Conservation (phyloP, 805 yeast species). For the Kodamaea sagamina region DNA sequence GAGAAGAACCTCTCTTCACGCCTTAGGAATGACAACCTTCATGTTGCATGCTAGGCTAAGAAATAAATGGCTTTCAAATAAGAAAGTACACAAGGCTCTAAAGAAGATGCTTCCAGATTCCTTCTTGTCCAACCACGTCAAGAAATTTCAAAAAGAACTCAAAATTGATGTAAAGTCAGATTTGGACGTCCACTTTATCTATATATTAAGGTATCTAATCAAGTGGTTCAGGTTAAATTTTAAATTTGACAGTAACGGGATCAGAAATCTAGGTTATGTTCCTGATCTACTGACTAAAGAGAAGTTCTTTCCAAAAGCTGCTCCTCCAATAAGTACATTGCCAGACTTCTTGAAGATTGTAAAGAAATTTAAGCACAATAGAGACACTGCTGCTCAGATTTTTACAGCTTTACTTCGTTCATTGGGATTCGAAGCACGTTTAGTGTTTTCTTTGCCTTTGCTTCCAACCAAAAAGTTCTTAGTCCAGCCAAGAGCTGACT, state of each 20-base stretch:
- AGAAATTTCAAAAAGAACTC: slow-evolving; percentile 18
- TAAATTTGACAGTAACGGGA: slow-evolving; percentile 31
- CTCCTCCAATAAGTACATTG: slow-evolving; percentile 15
- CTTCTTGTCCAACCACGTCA: slow-evolving; percentile 18
- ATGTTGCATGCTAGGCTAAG: slow-evolving; percentile 23
- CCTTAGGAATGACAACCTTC: slow-evolving; percentile 27
- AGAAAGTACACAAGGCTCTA: slow-evolving; percentile 22
- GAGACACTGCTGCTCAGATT: slow-evolving; percentile 37
- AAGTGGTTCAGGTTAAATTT: slow-evolving; percentile 38
- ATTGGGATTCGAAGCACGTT: slow-evolving; percentile 31
- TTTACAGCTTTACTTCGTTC: slow-evolving; percentile 31
- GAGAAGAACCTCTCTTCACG: slow-evolving; percentile 15
- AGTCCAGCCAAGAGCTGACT: slow-evolving; percentile 27
- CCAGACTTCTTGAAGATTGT: slow-evolving; percentile 17
- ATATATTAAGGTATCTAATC: slow-evolving; percentile 32
- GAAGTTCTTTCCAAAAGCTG: slow-evolving; percentile 25
- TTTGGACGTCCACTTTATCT: slow-evolving; percentile 24
- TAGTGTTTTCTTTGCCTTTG: slow-evolving; percentile 35
- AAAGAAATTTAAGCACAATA: slow-evolving; percentile 29
- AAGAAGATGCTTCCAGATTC: slow-evolving; percentile 29
- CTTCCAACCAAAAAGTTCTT: slow-evolving; percentile 16
- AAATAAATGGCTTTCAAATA: slow-evolving; percentile 23
- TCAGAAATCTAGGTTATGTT: slow-evolving; percentile 30
- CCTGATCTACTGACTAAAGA: slow-evolving; percentile 16
- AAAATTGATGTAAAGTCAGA: slow-evolving; percentile 1